These are phyloP conservation scores for Vigna nakashimae DNA, from an alignment of 306 rosid genomes.

Conservation along the genomic window DNA sequence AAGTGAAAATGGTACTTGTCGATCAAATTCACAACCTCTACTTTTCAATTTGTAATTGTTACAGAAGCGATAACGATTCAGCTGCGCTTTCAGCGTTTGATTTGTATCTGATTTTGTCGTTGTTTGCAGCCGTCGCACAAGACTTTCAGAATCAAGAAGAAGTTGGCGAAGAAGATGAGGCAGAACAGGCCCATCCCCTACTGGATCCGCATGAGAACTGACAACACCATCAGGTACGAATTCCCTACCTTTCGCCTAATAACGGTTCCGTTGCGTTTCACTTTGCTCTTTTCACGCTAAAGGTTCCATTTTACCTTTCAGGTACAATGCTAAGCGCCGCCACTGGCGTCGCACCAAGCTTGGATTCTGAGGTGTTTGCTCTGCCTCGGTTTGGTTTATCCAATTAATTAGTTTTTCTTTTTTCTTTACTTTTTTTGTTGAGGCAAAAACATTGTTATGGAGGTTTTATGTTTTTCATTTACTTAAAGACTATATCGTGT, in stretches of 20 bases:
- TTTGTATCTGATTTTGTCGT: background rate
- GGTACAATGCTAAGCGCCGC: conserved; percentile 64
- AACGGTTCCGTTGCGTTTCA: background rate
- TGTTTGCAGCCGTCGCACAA: conserved; percentile 84
- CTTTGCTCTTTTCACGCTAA: background rate
- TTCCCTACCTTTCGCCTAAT: background rate
- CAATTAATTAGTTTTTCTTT: background rate
- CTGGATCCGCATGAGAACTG: conserved; percentile 92
- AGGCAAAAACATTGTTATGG: background rate
- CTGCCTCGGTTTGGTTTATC: background rate
- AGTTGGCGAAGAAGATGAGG: conserved; percentile 94
- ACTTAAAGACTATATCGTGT: background rate
- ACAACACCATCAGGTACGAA: conserved; percentile 74
- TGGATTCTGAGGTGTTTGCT: conserved; percentile 53
- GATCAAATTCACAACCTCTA: background rate
- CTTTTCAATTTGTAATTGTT: background rate
- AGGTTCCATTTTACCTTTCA: background rate
- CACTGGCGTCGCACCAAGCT: conserved; percentile 69
- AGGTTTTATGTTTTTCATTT: conserved; percentile 17
- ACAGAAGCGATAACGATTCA: background rate
- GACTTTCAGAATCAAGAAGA: conserved; percentile 87
- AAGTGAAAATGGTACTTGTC: conserved; percentile 55
- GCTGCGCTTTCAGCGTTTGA: background rate
- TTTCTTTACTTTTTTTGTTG: background rate
- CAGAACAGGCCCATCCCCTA: conserved; percentile 94